Evolutionary conservation across 495 filamentous ascomycete species (phyloP), one percentile per base, ranked within the genome.

Genomic region (Coniosporium apollinis): DNA sequence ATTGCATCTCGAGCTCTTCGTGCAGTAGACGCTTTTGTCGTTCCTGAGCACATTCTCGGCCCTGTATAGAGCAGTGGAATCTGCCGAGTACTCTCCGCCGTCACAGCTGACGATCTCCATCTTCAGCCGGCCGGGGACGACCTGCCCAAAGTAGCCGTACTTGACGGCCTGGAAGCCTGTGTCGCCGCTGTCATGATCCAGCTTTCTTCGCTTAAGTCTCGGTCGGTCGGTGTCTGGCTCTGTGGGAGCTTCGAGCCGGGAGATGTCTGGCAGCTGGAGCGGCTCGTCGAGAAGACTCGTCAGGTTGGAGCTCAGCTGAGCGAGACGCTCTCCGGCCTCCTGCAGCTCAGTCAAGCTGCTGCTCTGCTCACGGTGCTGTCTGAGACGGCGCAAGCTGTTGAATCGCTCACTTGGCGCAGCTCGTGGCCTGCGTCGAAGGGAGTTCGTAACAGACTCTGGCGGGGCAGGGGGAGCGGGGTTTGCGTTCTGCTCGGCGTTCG

Each of bases 61-160:
- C 25, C 64, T 64, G 46, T 82, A 84, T 14, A 45, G 38, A 8
- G 14, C 7, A 18, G 21, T 11, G 3, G 33, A 65, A 36, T 72
- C 68, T 29, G 74, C 67, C 17, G 62, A 51, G 50, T 76, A 86
- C 15, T 73, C 67, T 1, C 85, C 87, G 32, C 86, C 87, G 57
- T 94, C 87, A 48, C 85, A 96, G 62, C 71, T 82, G 13, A 74
- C 70, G 34, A 94, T 69, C 49, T 89, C 78, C 82, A 94, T 85
- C 38, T 67, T 73, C 38, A 94, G 55, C 40, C 68, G 62, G 9
- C 83, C 82, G 0, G 82, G 68, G 22, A 85, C 77, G 4, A 86
- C 76, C 49, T 92, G 84, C 13, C 85, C 85, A 49, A 72, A 79
- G 44, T 73, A 70, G 1, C 83, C 85, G 42, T 92, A 92, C 36